Evolutionary conservation across 2,329 filamentous ascomycete species (phyloP).

Genomic region (Pseudogymnoascus sp.): DNA sequence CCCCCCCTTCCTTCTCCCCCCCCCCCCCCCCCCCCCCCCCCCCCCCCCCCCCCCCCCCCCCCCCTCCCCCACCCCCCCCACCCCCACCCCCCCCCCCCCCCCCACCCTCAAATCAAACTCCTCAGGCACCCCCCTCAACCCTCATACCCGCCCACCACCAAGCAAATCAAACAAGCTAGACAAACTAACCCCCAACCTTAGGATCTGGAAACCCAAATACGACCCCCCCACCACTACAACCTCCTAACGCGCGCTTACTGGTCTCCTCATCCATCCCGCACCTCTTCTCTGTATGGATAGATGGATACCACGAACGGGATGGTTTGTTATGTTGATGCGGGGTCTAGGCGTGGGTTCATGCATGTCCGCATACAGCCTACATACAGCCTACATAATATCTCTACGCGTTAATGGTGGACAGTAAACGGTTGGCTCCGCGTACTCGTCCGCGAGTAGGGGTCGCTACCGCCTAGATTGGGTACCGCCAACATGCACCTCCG

Average conservation of each 20-base stretch:
- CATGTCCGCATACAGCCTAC: not conserved
- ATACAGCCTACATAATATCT: not conserved
- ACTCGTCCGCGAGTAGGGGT: not conserved
- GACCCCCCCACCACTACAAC: not conserved
- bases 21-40: too few relatives aligned
- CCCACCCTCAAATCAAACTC: not conserved
- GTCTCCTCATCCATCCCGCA: too few relatives aligned
- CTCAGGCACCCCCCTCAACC: not conserved
- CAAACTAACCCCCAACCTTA: not conserved
- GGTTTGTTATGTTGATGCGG: too few relatives aligned
- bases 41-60: too few relatives aligned
- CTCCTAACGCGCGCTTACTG: not conserved
- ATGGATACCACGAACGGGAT: too few relatives aligned
- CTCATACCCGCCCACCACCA: not conserved
- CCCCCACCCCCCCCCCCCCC: too few relatives aligned
- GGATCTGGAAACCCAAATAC: slow-evolving; percentile 13
- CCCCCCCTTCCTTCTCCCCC: too few relatives aligned
- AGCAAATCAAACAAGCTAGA: too few relatives aligned
- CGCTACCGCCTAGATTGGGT: not conserved
- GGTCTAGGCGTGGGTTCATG: not conserved
- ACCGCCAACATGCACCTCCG: not conserved
- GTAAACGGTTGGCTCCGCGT: too few relatives aligned
- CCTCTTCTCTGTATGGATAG: too few relatives aligned
- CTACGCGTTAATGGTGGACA: too few relatives aligned
- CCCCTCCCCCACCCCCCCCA: too few relatives aligned